Conservation (phyloP, 768 basidiomycete species). For the Pisolithus tinctorius region DNA sequence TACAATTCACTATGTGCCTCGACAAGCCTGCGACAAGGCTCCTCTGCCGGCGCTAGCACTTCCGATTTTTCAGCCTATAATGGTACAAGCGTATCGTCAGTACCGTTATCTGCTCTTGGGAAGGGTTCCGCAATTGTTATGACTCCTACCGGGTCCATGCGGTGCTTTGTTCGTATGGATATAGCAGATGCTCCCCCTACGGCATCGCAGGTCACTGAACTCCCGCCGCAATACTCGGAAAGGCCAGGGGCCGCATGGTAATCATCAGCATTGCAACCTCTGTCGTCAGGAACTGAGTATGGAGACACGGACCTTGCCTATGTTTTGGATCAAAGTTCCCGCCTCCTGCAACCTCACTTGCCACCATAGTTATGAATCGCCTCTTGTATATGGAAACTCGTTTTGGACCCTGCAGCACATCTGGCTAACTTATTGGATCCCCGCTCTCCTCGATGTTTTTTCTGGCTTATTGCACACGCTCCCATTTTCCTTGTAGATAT, state of each 20-base stretch:
- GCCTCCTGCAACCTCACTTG: slow-evolving; percentile 2
- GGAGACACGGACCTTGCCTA: slow-evolving; percentile 9
- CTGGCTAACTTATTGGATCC: too few relatives aligned
- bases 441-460: too few relatives aligned
- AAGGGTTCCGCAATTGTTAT: slow-evolving; percentile 51
- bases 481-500: too few relatives aligned
- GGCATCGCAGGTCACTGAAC: too few relatives aligned
- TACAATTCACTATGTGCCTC: slow-evolving; percentile 6
- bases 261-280: slow-evolving; percentile 5
- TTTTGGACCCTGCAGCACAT: too few relatives aligned
- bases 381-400: too few relatives aligned
- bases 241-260: slow-evolving; percentile 25
- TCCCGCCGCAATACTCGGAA: too few relatives aligned
- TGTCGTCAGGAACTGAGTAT: slow-evolving; percentile 5
- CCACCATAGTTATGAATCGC: slow-evolving; percentile 2
- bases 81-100: slow-evolving; percentile 11
- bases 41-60: slow-evolving; percentile 10
- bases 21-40: too few relatives aligned
- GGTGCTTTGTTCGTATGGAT: slow-evolving; percentile 55
- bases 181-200: too few relatives aligned
- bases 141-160: slow-evolving; percentile 29
- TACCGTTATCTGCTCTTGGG: slow-evolving; percentile 25
- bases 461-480: too few relatives aligned
- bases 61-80: slow-evolving; percentile 14
- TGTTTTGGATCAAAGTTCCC: slow-evolving; percentile 1